These are phyloP conservation scores for Mallotus nudiflorus DNA, from an alignment of 345 rosid species.

Conservation along the genomic window DNA sequence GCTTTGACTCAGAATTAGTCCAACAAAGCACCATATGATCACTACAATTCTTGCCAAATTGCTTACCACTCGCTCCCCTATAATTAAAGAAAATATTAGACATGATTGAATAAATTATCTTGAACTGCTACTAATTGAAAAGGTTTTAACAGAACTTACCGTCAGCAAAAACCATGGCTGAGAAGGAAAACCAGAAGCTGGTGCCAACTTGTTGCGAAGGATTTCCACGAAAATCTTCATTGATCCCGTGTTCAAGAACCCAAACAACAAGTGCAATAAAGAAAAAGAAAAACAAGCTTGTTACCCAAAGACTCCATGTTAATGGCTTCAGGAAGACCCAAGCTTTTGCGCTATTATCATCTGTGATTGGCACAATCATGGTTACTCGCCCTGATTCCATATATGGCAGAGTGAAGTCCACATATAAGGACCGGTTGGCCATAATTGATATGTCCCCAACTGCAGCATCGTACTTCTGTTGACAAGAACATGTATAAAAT, in stretches of 20 bases:
- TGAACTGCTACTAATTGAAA: not conserved
- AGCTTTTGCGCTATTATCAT: conserved; percentile 11
- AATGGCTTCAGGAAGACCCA: conserved; percentile 72
- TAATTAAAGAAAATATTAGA: not conserved
- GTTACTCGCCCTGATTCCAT: not conserved
- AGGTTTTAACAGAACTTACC: not conserved
- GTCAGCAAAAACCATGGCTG: conserved; percentile 29
- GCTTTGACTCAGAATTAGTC: conserved; percentile 60
- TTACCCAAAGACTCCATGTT: conserved; percentile 59
- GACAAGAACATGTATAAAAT: not conserved
- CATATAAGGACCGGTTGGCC: conserved; percentile 20
- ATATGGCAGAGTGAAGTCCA: conserved; percentile 52
- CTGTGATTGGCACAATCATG: not conserved
- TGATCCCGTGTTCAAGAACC: conserved; percentile 14
- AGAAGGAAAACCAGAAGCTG: conserved; percentile 67
- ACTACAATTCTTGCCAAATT: conserved; percentile 46
- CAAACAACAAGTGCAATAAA: conserved; percentile 5
- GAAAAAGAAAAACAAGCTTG: conserved; percentile 47
- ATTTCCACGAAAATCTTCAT: conserved; percentile 6
- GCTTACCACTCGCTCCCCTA: conserved; percentile 61
- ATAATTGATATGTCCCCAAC: conserved; percentile 21
- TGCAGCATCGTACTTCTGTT: conserved; percentile 15
- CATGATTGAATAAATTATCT: too few relatives aligned
- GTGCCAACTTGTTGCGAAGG: conserved; percentile 49
- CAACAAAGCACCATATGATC: conserved; percentile 58